Percentiles rank a stretch among this genome's conserved stretches.
phyloP scores from a whole-genome alignment of 768 basidiomycete genomes.

The Inosperma sp. region DNA sequence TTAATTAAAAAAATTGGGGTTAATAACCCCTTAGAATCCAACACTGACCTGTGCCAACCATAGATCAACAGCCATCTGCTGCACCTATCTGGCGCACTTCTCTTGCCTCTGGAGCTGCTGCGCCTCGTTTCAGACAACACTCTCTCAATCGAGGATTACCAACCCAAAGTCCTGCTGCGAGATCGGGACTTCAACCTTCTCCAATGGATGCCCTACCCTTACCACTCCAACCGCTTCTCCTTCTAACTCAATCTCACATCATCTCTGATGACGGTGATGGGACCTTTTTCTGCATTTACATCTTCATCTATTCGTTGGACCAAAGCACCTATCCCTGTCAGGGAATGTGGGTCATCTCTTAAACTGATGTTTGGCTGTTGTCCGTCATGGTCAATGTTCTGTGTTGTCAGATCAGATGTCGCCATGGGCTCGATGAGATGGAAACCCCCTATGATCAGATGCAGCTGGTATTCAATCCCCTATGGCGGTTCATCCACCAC shows the following conservation, averaged over 20 bases:
- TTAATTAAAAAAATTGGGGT: background rate
- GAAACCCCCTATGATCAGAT: too few relatives aligned
- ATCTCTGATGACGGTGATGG: too few relatives aligned
- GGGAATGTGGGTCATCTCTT: too few relatives aligned
- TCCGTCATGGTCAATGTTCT: too few relatives aligned
- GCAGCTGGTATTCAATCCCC: conserved; percentile 23
- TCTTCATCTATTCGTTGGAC: too few relatives aligned
- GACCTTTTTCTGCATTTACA: too few relatives aligned
- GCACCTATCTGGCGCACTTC: conserved; percentile 5
- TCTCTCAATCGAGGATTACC: conserved; percentile 1
- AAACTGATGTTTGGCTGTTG: too few relatives aligned
- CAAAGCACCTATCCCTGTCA: too few relatives aligned
- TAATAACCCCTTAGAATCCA: conserved; percentile 1
- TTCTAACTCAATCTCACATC: background rate
- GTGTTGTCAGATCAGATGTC: too few relatives aligned
- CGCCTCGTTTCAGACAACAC: background rate
- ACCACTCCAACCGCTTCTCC: conserved; percentile 5
- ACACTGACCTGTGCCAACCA: conserved; percentile 11
- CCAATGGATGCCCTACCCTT: too few relatives aligned
- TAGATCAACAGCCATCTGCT: conserved; percentile 5
- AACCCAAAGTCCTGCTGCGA: conserved; percentile 4
- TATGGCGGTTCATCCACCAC: conserved; percentile 30
- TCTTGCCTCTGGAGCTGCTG: background rate
- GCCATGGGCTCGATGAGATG: too few relatives aligned
- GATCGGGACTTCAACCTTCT: conserved; percentile 4